phyloP scores from a whole-genome alignment of 1,284 basidiomycete species.

The Afroboletus lepidellus region DNA sequence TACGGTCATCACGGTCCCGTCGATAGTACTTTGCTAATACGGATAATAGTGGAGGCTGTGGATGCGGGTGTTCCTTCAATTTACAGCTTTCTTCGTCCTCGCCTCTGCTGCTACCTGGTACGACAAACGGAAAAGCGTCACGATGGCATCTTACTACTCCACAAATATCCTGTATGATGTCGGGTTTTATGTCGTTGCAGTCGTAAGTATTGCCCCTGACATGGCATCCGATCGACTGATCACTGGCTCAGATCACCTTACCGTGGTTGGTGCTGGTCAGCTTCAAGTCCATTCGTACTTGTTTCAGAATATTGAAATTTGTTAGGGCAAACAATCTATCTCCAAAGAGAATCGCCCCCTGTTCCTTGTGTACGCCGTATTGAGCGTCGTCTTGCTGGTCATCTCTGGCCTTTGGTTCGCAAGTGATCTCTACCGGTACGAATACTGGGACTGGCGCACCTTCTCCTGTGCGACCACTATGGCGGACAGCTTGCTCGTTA shows the following conservation, averaged over 20 bases:
- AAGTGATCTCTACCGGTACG: conserved; percentile 48
- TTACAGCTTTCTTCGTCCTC: conserved; percentile 51
- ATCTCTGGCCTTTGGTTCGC: conserved; percentile 45
- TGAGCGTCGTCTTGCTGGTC: conserved; percentile 39
- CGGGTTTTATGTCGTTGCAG: conserved; percentile 40
- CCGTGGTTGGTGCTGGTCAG: conserved; percentile 50
- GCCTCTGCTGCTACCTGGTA: conserved; percentile 52
- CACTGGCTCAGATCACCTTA: conserved; percentile 37
- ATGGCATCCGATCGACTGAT: background rate
- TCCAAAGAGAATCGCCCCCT: conserved; percentile 43
- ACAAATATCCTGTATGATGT: conserved; percentile 40
- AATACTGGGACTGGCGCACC: conserved; percentile 49
- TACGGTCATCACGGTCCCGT: background rate
- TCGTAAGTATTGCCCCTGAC: conserved; percentile 35
- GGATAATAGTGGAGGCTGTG: conserved; percentile 44
- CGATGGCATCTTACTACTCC: conserved; percentile 32
- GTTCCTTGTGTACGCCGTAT: conserved; percentile 43
- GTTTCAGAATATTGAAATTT: conserved; percentile 2
- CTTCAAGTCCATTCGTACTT: background rate
- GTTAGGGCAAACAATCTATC: conserved; percentile 50
- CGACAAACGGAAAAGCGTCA: conserved; percentile 43
- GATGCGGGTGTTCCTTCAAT: conserved; percentile 49
- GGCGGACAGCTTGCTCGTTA: conserved; percentile 40
- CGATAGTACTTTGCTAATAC: background rate
- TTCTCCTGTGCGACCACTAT: conserved; percentile 46